These are phyloP conservation scores for Cubamyces sp. DNA, from an alignment of 768 basidiomycete genomes.

Conservation along the genomic window DNA sequence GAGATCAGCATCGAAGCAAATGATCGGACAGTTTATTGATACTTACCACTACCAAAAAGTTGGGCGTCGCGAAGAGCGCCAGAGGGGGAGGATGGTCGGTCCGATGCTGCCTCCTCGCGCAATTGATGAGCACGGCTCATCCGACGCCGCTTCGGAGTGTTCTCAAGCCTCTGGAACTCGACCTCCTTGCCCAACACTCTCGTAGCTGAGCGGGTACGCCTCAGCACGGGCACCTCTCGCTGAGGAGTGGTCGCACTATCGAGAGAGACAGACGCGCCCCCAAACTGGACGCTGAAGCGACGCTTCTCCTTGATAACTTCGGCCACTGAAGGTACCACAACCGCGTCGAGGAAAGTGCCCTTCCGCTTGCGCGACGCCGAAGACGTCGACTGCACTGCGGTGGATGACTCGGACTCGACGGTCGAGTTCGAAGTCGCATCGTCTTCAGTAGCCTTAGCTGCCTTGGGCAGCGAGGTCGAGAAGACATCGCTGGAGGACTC, in stretches of 20 bases:
- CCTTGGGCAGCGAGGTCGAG: background rate
- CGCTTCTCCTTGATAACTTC: slow-evolving; percentile 28
- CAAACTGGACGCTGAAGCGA: slow-evolving; percentile 2
- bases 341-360: slow-evolving; percentile 54
- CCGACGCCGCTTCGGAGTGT: slow-evolving; percentile 25
- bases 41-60: slow-evolving; percentile 42
- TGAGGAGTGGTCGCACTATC: background rate
- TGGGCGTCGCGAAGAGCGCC: slow-evolving; percentile 29
- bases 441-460: background rate
- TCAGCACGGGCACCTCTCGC: background rate
- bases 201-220: slow-evolving; percentile 26
- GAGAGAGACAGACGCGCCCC: background rate
- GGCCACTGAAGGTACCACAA: slow-evolving; percentile 48
- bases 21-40: background rate
- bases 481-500: background rate
- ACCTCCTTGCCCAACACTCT: slow-evolving; percentile 17
- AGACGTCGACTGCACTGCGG: background rate
- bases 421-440: background rate
- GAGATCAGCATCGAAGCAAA: slow-evolving; percentile 2
- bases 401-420: slow-evolving; percentile 1
- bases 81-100: slow-evolving; percentile 29
- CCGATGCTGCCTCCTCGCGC: slow-evolving; percentile 14
- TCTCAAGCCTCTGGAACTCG: slow-evolving; percentile 11
- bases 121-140: slow-evolving; percentile 17
- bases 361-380: slow-evolving; percentile 47